Percentiles rank a stretch among this genome's conserved stretches.
These are phyloP conservation scores for Gossypium davidsonii DNA, from an alignment of 441 rosid genomes.

Conservation along the genomic window DNA sequence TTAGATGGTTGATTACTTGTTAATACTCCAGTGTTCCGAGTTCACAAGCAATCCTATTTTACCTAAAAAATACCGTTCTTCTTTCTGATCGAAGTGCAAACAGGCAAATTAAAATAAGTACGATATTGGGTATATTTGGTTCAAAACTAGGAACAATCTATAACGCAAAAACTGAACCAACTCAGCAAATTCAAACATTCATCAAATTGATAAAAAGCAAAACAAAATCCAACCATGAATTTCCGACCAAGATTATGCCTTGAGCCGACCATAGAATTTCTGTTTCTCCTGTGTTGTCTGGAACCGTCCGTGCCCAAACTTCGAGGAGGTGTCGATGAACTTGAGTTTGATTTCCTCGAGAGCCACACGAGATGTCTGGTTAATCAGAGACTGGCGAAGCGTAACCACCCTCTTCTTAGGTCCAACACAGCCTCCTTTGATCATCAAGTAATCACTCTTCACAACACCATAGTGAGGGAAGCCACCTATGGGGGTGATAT, in stretches of 20 bases:
- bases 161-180: not conserved
- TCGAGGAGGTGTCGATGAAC: not conserved
- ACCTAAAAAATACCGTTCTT: too few species aligned
- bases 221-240: slow-evolving; percentile 9
- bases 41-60: too few species aligned
- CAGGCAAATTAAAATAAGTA: too few species aligned
- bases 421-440: not conserved
- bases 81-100: too few species aligned
- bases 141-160: not conserved
- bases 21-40: too few species aligned
- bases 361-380: not conserved
- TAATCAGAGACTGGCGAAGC: not conserved
- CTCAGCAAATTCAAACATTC: not conserved
- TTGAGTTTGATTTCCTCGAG: not conserved
- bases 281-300: not conserved
- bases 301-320: not conserved
- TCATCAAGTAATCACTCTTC: not conserved
- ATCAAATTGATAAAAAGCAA: not conserved
- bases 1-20: too few species aligned
- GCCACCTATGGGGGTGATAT: slow-evolving; percentile 47
- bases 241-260: not conserved
- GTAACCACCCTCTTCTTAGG: not conserved
- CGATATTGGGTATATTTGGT: too few species aligned
- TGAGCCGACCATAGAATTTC: not conserved
- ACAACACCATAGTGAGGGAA: slow-evolving; percentile 1